Base-by-base conservation (phyloP, 2,329 filamentous ascomycete species). In the Paraphaeosphaeria minitans region DNA sequence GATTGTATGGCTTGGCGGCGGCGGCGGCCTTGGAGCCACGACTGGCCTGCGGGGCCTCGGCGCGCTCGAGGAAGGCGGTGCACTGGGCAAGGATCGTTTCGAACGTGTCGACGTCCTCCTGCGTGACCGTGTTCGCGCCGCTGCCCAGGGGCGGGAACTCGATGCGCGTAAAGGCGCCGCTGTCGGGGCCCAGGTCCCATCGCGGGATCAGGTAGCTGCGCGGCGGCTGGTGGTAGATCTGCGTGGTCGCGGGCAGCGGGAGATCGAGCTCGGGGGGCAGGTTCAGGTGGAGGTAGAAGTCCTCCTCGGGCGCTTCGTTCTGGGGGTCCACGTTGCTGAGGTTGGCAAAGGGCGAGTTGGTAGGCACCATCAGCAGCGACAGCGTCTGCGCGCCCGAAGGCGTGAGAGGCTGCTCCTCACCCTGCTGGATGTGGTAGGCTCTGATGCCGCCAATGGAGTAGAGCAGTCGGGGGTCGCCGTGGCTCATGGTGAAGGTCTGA, bases 31-130 rank as follows among this genome's bases (percentile, higher is more conserved):
- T 74, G 53, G 76, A 74, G 62, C 77, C 64, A 21, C 76, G 29
- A 31, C 29, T 31, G 29, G 29, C 66, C 27, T 82, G 88, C 7
- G 91, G 87, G n/a, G 72, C 68, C 42, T 88, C 83, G 10, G 91
- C 89, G 46, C 93, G 87, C 77, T 98, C 94, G 4, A 97, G 85
- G 76, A 99, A 98, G 1, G 94, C 92, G 2, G 94, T 98, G 78
- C 94, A 98, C 79, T 98, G 93, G n/a, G 94, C 94, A 52, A 98
- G 84, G 64, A 98, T 98, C 3, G 94, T 97, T 81, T 98, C 94
- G 71, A 97, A 98, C 0, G 94, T 98, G 74, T 97, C 93, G 43
- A 96, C 84, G 75, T 97, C 94, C 75, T 98, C 93, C 76, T 97
- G 93, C 1, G 91, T 85, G 27, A 91, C 89, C 35, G 85, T 82